Conservation (phyloP, 1,284 basidiomycete genomes). For the Sanghuangporus weigelae region DNA sequence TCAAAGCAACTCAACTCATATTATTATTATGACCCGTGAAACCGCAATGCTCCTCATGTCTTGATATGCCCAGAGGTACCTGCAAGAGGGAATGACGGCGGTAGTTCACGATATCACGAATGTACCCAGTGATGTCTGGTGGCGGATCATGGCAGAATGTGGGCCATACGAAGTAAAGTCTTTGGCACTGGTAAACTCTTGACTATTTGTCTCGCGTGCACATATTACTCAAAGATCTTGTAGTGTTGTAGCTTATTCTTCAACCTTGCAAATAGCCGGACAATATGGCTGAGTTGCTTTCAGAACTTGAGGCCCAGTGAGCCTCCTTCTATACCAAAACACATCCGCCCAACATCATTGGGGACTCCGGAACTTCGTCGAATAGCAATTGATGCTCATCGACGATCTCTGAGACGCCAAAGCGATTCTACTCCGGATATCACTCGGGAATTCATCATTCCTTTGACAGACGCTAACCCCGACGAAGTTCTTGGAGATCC, state of each 20-base stretch:
- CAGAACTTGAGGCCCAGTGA: not conserved
- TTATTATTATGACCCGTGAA: not conserved
- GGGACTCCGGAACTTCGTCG: not conserved
- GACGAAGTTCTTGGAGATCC: slow-evolving; percentile 5
- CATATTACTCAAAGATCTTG: not conserved
- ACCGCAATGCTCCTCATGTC: not conserved
- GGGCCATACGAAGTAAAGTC: not conserved
- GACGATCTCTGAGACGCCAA: not conserved
- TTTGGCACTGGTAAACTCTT: not conserved
- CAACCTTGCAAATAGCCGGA: not conserved
- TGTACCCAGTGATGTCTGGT: slow-evolving; percentile 1
- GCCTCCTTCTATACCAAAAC: not conserved
- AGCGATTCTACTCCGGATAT: not conserved
- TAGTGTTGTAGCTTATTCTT: not conserved
- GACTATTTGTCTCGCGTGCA: not conserved
- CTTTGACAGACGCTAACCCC: not conserved
- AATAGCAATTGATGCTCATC: not conserved
- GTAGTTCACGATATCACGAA: not conserved
- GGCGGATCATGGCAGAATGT: not conserved
- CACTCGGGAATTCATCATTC: not conserved
- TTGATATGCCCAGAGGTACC: not conserved
- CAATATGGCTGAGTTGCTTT: not conserved
- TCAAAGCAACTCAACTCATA: not conserved
- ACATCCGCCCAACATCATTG: not conserved
- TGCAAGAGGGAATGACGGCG: not conserved